Conservation (phyloP, 2,329 filamentous ascomycete species). For the Penicillium nordicum region DNA sequence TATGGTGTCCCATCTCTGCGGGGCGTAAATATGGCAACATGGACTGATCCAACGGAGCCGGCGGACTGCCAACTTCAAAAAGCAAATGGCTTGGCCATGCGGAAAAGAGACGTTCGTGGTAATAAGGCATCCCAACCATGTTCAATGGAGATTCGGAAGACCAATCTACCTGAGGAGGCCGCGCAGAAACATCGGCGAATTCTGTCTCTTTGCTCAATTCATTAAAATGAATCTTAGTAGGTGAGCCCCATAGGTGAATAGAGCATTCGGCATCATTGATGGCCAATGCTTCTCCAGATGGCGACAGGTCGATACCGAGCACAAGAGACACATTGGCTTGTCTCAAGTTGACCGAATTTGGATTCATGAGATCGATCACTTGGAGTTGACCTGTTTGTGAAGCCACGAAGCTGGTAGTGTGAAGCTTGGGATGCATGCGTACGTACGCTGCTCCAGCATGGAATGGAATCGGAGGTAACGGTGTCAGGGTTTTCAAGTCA, state of each 20-base stretch:
- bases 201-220: conserved; percentile 76
- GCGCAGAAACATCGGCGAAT: conserved; percentile 66
- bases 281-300: conserved; percentile 80
- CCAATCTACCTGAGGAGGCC: conserved; percentile 65
- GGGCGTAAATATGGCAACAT: conserved; percentile 66
- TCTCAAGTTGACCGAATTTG: conserved; percentile 78
- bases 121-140: conserved; percentile 86
- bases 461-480: conserved; percentile 85
- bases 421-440: conserved; percentile 92
- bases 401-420: conserved; percentile 89
- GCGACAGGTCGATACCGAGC: conserved; percentile 78
- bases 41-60: conserved; percentile 68
- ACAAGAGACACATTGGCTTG: conserved; percentile 78
- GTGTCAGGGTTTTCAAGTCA: conserved; percentile 84
- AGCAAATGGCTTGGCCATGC: conserved; percentile 83
- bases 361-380: conserved; percentile 92
- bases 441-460: conserved; percentile 91
- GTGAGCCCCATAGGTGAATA: conserved; percentile 85
- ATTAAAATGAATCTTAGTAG: conserved; percentile 79
- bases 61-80: conserved; percentile 81
- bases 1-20: conserved; percentile 73
- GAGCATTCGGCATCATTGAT: conserved; percentile 74
- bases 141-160: conserved; percentile 74
- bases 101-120: conserved; percentile 81
- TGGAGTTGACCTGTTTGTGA: conserved; percentile 92